Conservation (phyloP, 139 green algal species). For the Micractinium conductrix region DNA sequence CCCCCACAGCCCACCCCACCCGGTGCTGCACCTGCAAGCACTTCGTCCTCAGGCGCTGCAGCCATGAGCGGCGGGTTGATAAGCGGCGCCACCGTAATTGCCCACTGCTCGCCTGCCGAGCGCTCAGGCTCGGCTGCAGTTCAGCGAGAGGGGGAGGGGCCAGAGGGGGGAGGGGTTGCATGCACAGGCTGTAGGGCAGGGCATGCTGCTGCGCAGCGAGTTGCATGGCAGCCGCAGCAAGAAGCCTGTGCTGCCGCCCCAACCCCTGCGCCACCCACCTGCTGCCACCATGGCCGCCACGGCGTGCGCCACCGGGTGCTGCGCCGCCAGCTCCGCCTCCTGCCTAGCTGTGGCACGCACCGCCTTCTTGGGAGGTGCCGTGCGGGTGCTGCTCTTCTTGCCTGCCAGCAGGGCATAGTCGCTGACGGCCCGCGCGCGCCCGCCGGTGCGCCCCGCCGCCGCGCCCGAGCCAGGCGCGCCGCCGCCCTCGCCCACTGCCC, state of each 20-base stretch:
- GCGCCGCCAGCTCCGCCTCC: constrained; percentile 4
- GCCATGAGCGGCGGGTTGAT: constrained; percentile 59
- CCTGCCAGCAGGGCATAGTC: constrained; percentile 60
- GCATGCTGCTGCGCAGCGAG: background rate
- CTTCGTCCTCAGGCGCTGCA: constrained; percentile 84
- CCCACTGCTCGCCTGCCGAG: constrained; percentile 60
- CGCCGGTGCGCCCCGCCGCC: background rate
- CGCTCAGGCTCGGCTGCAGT: constrained; percentile 9
- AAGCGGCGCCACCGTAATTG: constrained; percentile 36
- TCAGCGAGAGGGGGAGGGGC: no score
- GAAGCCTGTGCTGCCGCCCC: no score
- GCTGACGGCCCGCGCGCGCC: constrained; percentile 10
- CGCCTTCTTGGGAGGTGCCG: constrained; percentile 33
- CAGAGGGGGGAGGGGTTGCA: no score
- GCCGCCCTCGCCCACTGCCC: background rate
- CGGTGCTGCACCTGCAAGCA: no score
- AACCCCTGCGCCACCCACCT: constrained; percentile 1
- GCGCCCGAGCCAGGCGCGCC: background rate
- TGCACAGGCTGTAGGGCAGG: no score
- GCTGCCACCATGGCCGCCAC: constrained; percentile 45
- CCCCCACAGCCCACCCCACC: no score
- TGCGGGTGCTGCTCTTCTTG: constrained; percentile 29
- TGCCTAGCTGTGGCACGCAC: background rate
- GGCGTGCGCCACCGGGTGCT: constrained; percentile 41
- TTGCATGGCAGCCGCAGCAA: background rate